Percentiles rank a stretch among this genome's conserved stretches.
Evolutionary conservation across 1,284 basidiomycete genomes (phyloP).

Genomic region (Tilletia horrida): DNA sequence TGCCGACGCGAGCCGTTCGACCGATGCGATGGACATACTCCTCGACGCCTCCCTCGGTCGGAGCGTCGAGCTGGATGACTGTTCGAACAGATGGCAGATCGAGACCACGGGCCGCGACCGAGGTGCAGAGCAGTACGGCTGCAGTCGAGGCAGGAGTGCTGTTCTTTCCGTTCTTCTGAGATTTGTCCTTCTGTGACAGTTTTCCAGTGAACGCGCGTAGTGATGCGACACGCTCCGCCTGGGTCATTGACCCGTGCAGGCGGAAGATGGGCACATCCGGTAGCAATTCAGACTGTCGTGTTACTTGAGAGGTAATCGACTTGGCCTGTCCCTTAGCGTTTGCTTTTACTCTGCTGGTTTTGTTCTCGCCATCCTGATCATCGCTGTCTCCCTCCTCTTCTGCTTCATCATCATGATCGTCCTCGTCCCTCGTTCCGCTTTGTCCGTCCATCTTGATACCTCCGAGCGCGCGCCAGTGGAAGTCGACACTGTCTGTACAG

Average conservation of each 20-base stretch:
- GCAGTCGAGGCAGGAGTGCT: conserved; percentile 20
- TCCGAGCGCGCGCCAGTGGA: conserved; percentile 86
- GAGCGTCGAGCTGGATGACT: conserved; percentile 93
- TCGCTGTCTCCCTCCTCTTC: conserved; percentile 52
- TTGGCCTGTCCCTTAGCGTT: conserved; percentile 28
- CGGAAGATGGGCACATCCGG: conserved; percentile 77
- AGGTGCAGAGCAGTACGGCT: conserved; percentile 84
- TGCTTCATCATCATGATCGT: conserved; percentile 24
- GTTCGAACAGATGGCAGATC: conserved; percentile 91
- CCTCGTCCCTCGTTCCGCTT: conserved; percentile 27
- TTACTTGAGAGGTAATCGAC: conserved; percentile 34
- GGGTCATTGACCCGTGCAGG: conserved; percentile 88
- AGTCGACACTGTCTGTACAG: conserved; percentile 96
- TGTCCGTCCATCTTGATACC: conserved; percentile 67
- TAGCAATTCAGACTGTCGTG: conserved; percentile 66
- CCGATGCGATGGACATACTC: conserved; percentile 98
- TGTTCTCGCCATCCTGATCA: conserved; percentile 32
- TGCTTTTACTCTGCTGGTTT: conserved; percentile 14
- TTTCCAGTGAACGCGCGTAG: conserved; percentile 71
- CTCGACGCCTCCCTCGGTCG: conserved; percentile 91
- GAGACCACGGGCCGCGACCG: conserved; percentile 94
- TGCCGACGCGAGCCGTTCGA: conserved; percentile 91
- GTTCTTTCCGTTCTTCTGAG: conserved; percentile 6
- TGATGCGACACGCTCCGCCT: conserved; percentile 74
- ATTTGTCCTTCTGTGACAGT: conserved; percentile 17